These are phyloP conservation scores for Phytophthora lateralis DNA, from an alignment of 352 stramenopile species.

Conservation along the genomic window DNA sequence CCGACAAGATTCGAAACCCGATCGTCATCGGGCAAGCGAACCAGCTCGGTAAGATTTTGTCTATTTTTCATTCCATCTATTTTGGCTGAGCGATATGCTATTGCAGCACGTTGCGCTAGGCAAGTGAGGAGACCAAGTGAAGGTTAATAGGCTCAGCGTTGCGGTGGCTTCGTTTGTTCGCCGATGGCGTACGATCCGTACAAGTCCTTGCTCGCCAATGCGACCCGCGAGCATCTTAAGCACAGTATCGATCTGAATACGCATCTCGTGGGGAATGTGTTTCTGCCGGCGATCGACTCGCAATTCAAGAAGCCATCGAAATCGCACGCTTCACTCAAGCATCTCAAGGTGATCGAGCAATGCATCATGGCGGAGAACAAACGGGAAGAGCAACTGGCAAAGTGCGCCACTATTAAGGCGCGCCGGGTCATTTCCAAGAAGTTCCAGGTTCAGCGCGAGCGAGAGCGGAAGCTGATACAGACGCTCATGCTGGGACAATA, in stretches of 20 bases:
- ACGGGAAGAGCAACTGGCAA: conserved; percentile 59
- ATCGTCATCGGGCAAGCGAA: conserved; percentile 5
- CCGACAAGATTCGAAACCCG: not conserved
- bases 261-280: conserved; percentile 65
- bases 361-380: conserved; percentile 77
- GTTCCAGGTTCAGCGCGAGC: conserved; percentile 58
- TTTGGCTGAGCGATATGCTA: conserved; percentile 14
- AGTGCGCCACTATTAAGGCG: conserved; percentile 54
- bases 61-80: conserved; percentile 31
- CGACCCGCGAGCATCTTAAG: conserved; percentile 49
- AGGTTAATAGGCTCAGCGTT: not conserved
- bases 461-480: conserved; percentile 63
- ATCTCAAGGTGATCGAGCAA: conserved; percentile 75
- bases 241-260: conserved; percentile 47
- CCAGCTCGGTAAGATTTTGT: conserved; percentile 13
- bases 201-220: conserved; percentile 53
- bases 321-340: conserved; percentile 46
- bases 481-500: conserved; percentile 55
- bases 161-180: not conserved
- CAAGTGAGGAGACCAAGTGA: not conserved
- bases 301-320: conserved; percentile 14
- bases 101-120: not conserved
- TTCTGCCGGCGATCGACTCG: conserved; percentile 56
- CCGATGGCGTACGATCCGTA: conserved; percentile 50
- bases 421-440: conserved; percentile 56